Evolutionary conservation across 805 yeast species (phyloP), one percentile per base, ranked within the genome.

Genomic region (Millerozyma acaciae): DNA sequence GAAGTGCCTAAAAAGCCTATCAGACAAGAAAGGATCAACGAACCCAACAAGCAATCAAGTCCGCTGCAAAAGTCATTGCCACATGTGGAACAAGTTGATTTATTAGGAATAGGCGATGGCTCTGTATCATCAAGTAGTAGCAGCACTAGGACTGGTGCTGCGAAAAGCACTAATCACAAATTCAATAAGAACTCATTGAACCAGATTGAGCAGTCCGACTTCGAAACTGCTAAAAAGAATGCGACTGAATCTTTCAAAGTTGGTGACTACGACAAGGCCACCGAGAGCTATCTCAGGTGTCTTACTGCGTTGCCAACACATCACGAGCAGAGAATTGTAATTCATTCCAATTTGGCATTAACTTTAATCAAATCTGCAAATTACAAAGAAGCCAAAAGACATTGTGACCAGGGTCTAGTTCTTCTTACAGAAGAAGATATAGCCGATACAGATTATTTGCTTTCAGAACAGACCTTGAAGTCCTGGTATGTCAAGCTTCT

Each of bases 221-320:
- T 78, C 62, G 62, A 65, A 6, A 71, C 70, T 16, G 62, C 68
- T 18, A 76, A 78, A 39, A 58, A 56, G 6, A 68, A 68, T 16
- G 98, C 88, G 5, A 62, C 76, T 5, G 69, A 68, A 12, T 69
- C 78, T 1, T 93, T 79, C 62, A 75, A 76, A 35, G 71, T 76
- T n/a, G 99, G 99, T 13, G 90, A 93, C 53, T 93, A 82, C 53
- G 55, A 77, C 4, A 51, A 62, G 4, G 89, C 98, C 0, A 62
- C 76, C 9, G 70, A 62, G 18, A 67, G 69, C 34, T 93, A 84
- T 51, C 67, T 75, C 20, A 62, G 71, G 25, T 63, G 76, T 30
- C 47, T 70, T 17, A 38, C 46, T 9, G 49, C 76, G 3, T 61
- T 88, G 2, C 94, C 96, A 0, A 44, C 50, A 1, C 62, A 63